Conservation (phyloP, 2,329 filamentous ascomycete genomes). For the Davidsoniella eucalypti region DNA sequence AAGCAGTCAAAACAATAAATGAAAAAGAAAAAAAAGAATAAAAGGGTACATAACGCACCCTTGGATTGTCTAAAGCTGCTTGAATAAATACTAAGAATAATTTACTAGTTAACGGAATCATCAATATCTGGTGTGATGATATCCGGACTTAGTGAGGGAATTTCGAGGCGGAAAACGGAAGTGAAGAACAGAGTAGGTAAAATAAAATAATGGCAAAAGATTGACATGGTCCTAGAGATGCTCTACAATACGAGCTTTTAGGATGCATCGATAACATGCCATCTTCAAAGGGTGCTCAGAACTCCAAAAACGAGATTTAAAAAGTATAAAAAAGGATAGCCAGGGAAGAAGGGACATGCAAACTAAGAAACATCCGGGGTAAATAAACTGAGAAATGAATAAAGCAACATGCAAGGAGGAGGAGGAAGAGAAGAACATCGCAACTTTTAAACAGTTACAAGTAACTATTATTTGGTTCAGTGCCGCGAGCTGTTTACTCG, state of each 20-base stretch:
- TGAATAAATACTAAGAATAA: background rate
- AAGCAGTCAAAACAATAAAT: no score
- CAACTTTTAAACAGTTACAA: background rate
- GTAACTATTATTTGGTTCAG: background rate
- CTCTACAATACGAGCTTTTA: background rate
- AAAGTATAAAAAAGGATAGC: slow-evolving; percentile 1
- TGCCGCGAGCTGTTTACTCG: slow-evolving; percentile 35
- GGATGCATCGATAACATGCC: background rate
- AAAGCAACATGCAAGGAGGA: background rate
- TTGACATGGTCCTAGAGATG: no score
- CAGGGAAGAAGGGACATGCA: no score
- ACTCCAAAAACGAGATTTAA: slow-evolving; percentile 2
- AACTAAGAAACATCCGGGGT: background rate
- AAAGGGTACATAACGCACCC: background rate
- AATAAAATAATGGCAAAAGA: background rate
- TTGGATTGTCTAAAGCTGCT: background rate
- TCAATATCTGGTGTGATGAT: background rate
- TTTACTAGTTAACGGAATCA: background rate
- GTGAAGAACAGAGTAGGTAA: background rate
- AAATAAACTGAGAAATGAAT: background rate
- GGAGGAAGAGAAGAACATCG: background rate
- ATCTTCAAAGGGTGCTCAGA: background rate
- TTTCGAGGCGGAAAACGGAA: background rate
- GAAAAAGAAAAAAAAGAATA: no score
- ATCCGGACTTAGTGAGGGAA: background rate